Evolutionary conservation across 306 rosid species (phyloP).

Genomic region (Ceratonia siliqua): DNA sequence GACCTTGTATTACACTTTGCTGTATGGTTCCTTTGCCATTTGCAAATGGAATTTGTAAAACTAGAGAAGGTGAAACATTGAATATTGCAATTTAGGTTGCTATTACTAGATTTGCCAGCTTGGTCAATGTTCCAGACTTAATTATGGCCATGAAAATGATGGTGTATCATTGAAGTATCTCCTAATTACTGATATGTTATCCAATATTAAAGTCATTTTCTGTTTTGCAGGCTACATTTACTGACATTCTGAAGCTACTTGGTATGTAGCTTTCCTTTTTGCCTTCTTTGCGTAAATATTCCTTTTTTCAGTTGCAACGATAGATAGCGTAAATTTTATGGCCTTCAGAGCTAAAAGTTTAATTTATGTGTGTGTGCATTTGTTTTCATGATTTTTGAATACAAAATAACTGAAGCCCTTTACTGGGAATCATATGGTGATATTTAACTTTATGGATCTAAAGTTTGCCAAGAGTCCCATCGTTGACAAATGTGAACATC

Average conservation of each 20-base stretch:
- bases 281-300: neutral
- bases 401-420: neutral
- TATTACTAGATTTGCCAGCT: neutral
- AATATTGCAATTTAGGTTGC: neutral
- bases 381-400: neutral
- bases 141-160: neutral
- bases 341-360: neutral
- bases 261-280: conserved; percentile 40
- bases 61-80: too few relatives aligned
- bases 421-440: neutral
- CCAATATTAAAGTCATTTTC: neutral
- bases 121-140: neutral
- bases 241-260: conserved; percentile 72
- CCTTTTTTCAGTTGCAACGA: neutral
- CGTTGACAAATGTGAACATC: neutral
- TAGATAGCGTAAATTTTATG: neutral
- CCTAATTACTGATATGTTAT: neutral
- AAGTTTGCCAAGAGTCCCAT: neutral
- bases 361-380: too few relatives aligned
- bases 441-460: neutral
- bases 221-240: conserved; percentile 73
- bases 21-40: neutral
- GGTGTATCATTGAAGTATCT: neutral
- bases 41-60: neutral
- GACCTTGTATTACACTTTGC: neutral